Percentiles rank a stretch among this genome's conserved stretches.
These are phyloP conservation scores for Colletotrichum filicis DNA, from an alignment of 2,329 filamentous ascomycete species.

Conservation along the genomic window DNA sequence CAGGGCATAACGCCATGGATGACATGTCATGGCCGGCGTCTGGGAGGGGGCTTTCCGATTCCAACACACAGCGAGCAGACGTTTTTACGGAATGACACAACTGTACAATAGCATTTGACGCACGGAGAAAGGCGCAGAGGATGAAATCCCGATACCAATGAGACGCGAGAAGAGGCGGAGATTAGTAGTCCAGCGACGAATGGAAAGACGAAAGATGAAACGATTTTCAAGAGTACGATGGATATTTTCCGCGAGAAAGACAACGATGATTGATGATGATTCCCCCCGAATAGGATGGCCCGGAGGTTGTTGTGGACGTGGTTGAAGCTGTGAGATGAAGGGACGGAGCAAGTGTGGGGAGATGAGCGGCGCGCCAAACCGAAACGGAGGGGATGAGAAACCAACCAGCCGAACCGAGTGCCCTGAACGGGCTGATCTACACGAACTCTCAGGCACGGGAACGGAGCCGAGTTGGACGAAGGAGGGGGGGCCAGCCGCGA, in stretches of 20 bases:
- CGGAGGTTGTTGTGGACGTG: neutral
- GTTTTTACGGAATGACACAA: slow-evolving; percentile 26
- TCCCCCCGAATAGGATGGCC: neutral
- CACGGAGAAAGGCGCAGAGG: slow-evolving; percentile 1
- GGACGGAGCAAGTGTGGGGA: slow-evolving; percentile 12
- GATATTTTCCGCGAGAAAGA: neutral
- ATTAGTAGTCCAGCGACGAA: neutral
- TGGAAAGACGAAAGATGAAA: slow-evolving; percentile 9
- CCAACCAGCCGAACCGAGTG: slow-evolving; percentile 28
- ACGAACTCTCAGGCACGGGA: neutral
- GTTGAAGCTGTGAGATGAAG: slow-evolving; percentile 21
- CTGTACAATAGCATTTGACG: slow-evolving; percentile 29
- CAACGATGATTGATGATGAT: neutral
- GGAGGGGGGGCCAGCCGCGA: neutral
- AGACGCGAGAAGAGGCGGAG: slow-evolving; percentile 2
- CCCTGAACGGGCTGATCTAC: slow-evolving; percentile 27
- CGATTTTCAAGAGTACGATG: neutral
- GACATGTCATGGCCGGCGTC: slow-evolving; percentile 28
- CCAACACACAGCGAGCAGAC: slow-evolving; percentile 33
- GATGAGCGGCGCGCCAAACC: slow-evolving; percentile 21
- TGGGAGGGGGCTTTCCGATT: slow-evolving; percentile 20
- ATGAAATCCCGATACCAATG: slow-evolving; percentile 10
- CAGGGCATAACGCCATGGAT: slow-evolving; percentile 30
- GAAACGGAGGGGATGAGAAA: slow-evolving; percentile 20
- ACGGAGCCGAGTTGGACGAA: slow-evolving; percentile 3